phyloP scores from a whole-genome alignment of 148 eudicot genomes.

The Salicornia ramosissima region DNA sequence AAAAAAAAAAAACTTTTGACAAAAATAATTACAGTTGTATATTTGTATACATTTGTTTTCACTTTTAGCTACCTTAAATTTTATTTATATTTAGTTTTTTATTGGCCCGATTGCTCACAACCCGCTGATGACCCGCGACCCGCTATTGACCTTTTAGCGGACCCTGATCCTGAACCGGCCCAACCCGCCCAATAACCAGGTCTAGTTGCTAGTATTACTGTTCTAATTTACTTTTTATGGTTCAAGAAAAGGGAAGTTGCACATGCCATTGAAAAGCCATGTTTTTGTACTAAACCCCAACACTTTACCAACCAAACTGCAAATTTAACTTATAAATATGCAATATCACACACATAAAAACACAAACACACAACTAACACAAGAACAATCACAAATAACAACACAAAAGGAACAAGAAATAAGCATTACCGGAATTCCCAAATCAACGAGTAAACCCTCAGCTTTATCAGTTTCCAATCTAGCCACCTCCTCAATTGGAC shows the following conservation, averaged over 20 bases:
- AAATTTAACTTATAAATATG: background rate
- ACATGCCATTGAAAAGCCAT: background rate
- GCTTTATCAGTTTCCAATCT: constrained; percentile 71
- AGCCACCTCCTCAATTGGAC: constrained; percentile 89
- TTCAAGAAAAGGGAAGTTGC: background rate
- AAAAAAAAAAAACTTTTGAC: no score
- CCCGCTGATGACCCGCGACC: no score
- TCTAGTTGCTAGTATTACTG: no score
- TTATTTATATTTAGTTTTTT: no score
- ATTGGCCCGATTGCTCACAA: no score
- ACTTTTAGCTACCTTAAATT: no score
- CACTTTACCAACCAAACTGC: background rate
- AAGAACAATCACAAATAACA: background rate
- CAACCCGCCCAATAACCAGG: no score
- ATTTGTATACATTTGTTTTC: no score
- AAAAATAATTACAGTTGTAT: no score
- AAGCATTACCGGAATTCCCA: constrained; percentile 56
- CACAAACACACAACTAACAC: background rate
- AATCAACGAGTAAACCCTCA: constrained; percentile 57
- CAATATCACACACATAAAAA: background rate
- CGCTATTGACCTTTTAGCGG: no score
- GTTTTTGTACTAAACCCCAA: background rate
- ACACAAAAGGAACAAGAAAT: background rate
- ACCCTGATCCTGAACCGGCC: no score
- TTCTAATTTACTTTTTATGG: background rate